These are phyloP conservation scores for Kalaharituber pfeilii DNA, from an alignment of 2,329 filamentous ascomycete species.

Conservation along the genomic window DNA sequence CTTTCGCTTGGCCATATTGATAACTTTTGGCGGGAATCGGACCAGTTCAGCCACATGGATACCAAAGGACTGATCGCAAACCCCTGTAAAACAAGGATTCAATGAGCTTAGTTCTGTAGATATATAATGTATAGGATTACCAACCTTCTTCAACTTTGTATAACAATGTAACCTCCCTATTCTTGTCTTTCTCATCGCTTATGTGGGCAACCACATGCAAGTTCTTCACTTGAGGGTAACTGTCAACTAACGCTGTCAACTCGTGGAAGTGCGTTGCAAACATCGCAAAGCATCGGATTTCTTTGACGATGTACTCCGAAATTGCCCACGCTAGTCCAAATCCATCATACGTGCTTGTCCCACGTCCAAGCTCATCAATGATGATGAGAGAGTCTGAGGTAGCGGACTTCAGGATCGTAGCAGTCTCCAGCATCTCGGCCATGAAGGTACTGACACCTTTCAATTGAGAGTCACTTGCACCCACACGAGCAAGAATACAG, in stretches of 20 bases:
- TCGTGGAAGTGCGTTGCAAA: slow-evolving; percentile 99
- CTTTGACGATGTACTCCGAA: slow-evolving; percentile 87
- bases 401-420: slow-evolving; percentile 93
- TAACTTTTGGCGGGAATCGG: slow-evolving; percentile 87
- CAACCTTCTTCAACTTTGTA: slow-evolving; percentile 68
- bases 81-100: slow-evolving; percentile 42
- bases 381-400: slow-evolving; percentile 93
- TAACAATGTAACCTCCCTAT: slow-evolving; percentile 73
- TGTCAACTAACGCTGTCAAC: slow-evolving; percentile 74
- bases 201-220: slow-evolving; percentile 95
- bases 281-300: slow-evolving; percentile 84
- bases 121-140: too few relatives aligned
- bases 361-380: slow-evolving; percentile 90
- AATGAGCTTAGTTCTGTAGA: too few relatives aligned
- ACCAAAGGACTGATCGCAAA: slow-evolving; percentile 94
- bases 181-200: slow-evolving; percentile 38
- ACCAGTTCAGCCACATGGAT: slow-evolving; percentile 97
- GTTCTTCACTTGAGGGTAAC: slow-evolving; percentile 75
- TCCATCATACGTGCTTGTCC: slow-evolving; percentile 94
- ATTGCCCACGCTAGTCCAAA: slow-evolving; percentile 99
- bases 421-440: slow-evolving; percentile 98
- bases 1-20: slow-evolving; percentile 98
- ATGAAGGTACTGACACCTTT: slow-evolving; percentile 98
- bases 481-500: slow-evolving; percentile 87
- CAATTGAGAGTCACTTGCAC: slow-evolving; percentile 87